These are phyloP conservation scores for Ascomycota sp. DNA, from an alignment of 2,329 filamentous ascomycete species.

Conservation along the genomic window DNA sequence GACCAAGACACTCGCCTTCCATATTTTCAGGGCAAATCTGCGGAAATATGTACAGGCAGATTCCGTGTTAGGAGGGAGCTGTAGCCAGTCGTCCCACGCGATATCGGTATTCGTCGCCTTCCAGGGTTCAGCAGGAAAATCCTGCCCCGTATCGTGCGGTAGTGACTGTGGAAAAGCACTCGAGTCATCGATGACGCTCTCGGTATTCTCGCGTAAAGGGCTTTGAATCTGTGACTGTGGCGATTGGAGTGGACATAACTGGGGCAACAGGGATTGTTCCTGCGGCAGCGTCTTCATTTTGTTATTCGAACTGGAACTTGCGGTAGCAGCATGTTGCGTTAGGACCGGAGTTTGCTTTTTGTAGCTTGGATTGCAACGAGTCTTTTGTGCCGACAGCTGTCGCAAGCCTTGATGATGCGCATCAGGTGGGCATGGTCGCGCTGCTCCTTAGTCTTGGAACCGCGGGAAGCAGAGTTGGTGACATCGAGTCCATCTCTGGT, in stretches of 20 bases:
- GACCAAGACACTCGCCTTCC: no score
- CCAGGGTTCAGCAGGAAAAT: no score
- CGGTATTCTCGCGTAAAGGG: not conserved
- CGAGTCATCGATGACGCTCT: constrained; percentile 1
- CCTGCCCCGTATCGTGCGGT: no score
- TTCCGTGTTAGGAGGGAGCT: no score
- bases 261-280: constrained; percentile 5
- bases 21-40: no score
- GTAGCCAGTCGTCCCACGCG: no score
- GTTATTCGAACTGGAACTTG: constrained; percentile 17
- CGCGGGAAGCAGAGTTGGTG: constrained; percentile 39
- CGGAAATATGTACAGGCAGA: no score
- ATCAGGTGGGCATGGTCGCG: constrained; percentile 46
- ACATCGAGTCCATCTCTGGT: constrained; percentile 42
- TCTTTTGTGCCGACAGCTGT: constrained; percentile 42
- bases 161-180: not conserved
- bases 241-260: constrained; percentile 5
- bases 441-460: constrained; percentile 47
- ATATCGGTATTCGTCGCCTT: no score
- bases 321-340: constrained; percentile 8
- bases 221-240: constrained; percentile 3
- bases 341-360: constrained; percentile 21
- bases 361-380: constrained; percentile 39
- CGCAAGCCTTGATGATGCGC: constrained; percentile 48
- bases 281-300: constrained; percentile 14